A percentile compares a stretch with the other conserved stretches of the same genome.
These are phyloP conservation scores for Viridothelium virens DNA, from an alignment of 495 filamentous ascomycete species.

Conservation along the genomic window DNA sequence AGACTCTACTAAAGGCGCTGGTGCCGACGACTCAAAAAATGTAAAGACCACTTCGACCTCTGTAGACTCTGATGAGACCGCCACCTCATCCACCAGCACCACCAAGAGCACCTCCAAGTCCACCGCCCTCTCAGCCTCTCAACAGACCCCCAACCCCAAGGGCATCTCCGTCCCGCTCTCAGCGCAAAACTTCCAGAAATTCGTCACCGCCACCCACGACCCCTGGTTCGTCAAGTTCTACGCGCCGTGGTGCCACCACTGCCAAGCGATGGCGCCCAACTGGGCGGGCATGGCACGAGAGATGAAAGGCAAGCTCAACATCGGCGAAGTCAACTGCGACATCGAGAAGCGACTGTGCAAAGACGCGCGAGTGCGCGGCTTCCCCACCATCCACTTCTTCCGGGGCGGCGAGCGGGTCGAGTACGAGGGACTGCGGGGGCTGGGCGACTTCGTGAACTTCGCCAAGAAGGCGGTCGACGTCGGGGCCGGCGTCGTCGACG, in stretches of 20 bases:
- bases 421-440: conserved; percentile 83
- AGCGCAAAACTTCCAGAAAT: conserved; percentile 76
- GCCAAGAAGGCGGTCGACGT: conserved; percentile 78
- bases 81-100: background rate
- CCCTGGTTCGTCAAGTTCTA: conserved; percentile 99
- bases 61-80: background rate
- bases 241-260: conserved; percentile 93
- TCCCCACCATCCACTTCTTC: conserved; percentile 90
- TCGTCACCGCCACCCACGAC: conserved; percentile 78
- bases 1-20: conserved; percentile 38
- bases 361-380: conserved; percentile 68
- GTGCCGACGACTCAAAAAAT: conserved; percentile 43
- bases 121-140: conserved; percentile 17
- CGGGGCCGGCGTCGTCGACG: conserved; percentile 66
- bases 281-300: conserved; percentile 86
- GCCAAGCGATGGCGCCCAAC: conserved; percentile 80
- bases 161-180: conserved; percentile 69
- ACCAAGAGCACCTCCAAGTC: background rate
- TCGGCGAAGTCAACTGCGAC: conserved; percentile 96
- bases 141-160: conserved; percentile 57
- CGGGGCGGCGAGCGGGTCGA: conserved; percentile 83
- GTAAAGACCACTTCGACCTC: conserved; percentile 16
- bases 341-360: conserved; percentile 76
- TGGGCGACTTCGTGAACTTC: conserved; percentile 83
- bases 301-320: conserved; percentile 76